Evolutionary conservation across 495 filamentous ascomycete genomes (phyloP).

Genomic region (Cenococcum geophilum): DNA sequence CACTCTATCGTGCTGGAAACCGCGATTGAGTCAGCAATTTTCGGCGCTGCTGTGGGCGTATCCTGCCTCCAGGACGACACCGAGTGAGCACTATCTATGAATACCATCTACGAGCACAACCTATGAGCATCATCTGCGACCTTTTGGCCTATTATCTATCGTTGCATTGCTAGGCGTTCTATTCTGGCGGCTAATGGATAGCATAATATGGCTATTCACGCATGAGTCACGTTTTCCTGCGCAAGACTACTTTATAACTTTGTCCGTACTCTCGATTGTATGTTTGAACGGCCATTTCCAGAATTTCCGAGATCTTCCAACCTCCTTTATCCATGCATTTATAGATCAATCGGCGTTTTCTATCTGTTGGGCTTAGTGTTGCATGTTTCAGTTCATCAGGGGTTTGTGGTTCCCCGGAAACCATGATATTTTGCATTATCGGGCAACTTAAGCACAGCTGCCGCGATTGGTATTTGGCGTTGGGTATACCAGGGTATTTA

Average conservation of each 20-base stretch:
- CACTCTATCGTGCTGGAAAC: slow-evolving; percentile 46
- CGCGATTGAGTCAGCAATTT: slow-evolving; percentile 55
- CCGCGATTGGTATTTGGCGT: neutral
- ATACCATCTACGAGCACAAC: neutral
- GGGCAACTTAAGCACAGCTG: neutral
- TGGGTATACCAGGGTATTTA: neutral
- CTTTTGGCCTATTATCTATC: neutral
- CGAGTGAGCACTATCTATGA: slow-evolving; percentile 7
- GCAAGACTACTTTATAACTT: neutral
- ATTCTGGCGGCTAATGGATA: neutral
- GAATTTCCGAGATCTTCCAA: neutral
- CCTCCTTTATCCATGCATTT: neutral
- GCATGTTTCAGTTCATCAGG: neutral
- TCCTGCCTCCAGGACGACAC: slow-evolving; percentile 40
- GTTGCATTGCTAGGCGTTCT: slow-evolving; percentile 4
- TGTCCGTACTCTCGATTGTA: neutral
- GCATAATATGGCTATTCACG: neutral
- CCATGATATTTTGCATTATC: neutral
- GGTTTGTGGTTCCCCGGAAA: neutral
- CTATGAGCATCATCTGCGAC: neutral
- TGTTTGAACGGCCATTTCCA: neutral
- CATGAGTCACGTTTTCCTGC: slow-evolving; percentile 4
- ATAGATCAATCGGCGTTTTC: neutral
- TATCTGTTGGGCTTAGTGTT: neutral
- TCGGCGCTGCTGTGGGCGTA: slow-evolving; percentile 57